A percentile compares a stretch with the other conserved stretches of the same genome.
Evolutionary conservation across 805 yeast species (phyloP).

Genomic region (Grigorovia transvaalensis): DNA sequence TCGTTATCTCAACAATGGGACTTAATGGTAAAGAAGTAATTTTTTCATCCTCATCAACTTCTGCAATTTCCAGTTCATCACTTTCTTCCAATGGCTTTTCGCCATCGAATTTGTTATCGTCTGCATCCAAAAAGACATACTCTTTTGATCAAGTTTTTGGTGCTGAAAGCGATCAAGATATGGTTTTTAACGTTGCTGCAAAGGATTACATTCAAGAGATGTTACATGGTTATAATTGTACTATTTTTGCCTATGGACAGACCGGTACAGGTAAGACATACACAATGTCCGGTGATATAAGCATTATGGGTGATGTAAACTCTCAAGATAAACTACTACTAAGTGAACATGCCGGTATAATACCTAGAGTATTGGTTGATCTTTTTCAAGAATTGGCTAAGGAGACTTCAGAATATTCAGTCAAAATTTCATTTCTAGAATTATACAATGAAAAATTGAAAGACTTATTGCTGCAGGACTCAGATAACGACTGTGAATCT

Average conservation of each 20-base stretch:
- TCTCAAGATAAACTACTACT: constrained; percentile 20
- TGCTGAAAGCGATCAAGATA: constrained; percentile 64
- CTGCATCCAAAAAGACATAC: constrained; percentile 39
- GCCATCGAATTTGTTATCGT: constrained; percentile 4
- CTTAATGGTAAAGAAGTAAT: constrained; percentile 37
- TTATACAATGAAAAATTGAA: constrained; percentile 71
- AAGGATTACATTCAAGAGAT: constrained; percentile 49
- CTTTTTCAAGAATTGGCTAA: constrained; percentile 42
- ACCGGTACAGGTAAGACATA: constrained; percentile 82
- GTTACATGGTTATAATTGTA: constrained; percentile 62
- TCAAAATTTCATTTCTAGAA: constrained; percentile 67
- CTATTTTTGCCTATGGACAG: constrained; percentile 79
- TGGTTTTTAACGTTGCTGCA: constrained; percentile 56
- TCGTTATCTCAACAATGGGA: constrained; percentile 42
- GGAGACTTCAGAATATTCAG: constrained; percentile 43
- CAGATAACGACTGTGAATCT: constrained; percentile 29
- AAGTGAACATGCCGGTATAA: constrained; percentile 47
- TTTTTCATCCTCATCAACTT: constrained; percentile 12
- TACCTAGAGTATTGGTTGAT: constrained; percentile 47
- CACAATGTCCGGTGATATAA: constrained; percentile 61
- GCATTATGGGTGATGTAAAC: constrained; percentile 29
- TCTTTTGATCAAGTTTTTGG: constrained; percentile 73
- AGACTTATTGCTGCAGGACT: constrained; percentile 42
- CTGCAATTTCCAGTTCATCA: neutral
- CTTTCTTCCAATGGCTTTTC: neutral